Conservation (phyloP, 2,329 filamentous ascomycete species). For the Aspergillus hiratsukae region DNA sequence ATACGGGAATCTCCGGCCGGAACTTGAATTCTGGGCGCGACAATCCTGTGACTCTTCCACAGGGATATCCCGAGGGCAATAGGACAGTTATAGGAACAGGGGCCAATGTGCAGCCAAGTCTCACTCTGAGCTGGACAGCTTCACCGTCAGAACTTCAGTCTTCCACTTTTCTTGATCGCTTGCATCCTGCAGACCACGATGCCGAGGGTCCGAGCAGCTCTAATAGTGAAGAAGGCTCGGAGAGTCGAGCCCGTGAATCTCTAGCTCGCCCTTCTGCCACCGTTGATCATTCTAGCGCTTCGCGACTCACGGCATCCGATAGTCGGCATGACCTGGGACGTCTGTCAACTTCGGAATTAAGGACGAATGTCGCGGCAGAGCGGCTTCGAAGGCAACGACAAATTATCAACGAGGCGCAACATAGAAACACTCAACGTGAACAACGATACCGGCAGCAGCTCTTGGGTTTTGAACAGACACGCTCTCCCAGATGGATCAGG, state of each 20-base stretch:
- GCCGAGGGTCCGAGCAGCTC: constrained; percentile 20
- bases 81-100: constrained; percentile 22
- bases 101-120: constrained; percentile 25
- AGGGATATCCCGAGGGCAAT: constrained; percentile 21
- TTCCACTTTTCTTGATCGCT: constrained; percentile 18
- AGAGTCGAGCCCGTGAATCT: constrained; percentile 13
- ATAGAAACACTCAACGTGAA: constrained; percentile 26
- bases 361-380: constrained; percentile 37
- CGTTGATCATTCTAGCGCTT: constrained; percentile 17
- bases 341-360: constrained; percentile 29
- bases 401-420: constrained; percentile 31
- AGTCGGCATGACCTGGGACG: constrained; percentile 25
- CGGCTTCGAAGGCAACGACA: constrained; percentile 37
- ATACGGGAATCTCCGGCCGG: constrained; percentile 20
- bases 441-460: constrained; percentile 32
- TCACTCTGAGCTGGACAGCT: constrained; percentile 37
- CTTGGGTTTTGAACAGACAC: constrained; percentile 30
- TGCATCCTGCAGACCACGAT: constrained; percentile 17
- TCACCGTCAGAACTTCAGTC: constrained; percentile 38
- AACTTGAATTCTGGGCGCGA: constrained; percentile 34
- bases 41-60: constrained; percentile 39
- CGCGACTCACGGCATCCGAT: constrained; percentile 28
- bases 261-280: constrained; percentile 16
- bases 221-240: constrained; percentile 17
- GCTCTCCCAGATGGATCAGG: constrained; percentile 36